Evolutionary conservation across 1,284 basidiomycete genomes (phyloP), one percentile per base, ranked within the genome.

Genomic region (Inonotus hispidus): DNA sequence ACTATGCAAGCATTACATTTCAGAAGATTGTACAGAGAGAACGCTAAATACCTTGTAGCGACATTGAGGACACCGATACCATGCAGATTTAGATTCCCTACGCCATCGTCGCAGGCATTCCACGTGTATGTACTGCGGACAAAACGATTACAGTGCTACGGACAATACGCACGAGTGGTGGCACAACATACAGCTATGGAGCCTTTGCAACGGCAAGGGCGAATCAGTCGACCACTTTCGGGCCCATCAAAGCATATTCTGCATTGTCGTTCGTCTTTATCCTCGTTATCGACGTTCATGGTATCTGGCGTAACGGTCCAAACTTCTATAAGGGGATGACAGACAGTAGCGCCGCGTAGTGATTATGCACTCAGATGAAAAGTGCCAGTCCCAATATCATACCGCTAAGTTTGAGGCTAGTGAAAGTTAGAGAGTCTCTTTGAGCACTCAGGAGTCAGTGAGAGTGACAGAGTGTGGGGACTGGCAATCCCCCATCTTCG

Each of bases 61-160:
- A 67, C 89, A 92, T 71, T 91, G 88, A 0, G 85, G 86, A 67
- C 89, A 92, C 4, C 80, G 74, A 73, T 84, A 90, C 75, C 89
- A 91, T 8, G 86, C 83, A 60, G 77, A 80, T 56, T 76, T 71
- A 29, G 87, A 85, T 0, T 78, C 75, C 47, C 77, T 83, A 59
- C 90, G 78, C 89, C 89, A 92, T 61, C 74, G 78, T 64, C 89
- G 84, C 11, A 92, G 77, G 68, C 90, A 92, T 66, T 82, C 81
- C 58, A 91, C 78, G 72, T 92, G 89, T 41, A 91, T 87, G 70
- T 85, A 84, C 84, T 90, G 68, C 56, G 41, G 54, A 65, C 66
- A 53, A 67, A 58, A 35, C 56, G 50, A 63, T 23, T 54, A 45
- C 11, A 21, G 53, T 19, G 52, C 41, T 43, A 16, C 41, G n/a